Evolutionary conservation across 2,329 filamentous ascomycete species (phyloP).

Genomic region (Colletotrichum tanaceti): DNA sequence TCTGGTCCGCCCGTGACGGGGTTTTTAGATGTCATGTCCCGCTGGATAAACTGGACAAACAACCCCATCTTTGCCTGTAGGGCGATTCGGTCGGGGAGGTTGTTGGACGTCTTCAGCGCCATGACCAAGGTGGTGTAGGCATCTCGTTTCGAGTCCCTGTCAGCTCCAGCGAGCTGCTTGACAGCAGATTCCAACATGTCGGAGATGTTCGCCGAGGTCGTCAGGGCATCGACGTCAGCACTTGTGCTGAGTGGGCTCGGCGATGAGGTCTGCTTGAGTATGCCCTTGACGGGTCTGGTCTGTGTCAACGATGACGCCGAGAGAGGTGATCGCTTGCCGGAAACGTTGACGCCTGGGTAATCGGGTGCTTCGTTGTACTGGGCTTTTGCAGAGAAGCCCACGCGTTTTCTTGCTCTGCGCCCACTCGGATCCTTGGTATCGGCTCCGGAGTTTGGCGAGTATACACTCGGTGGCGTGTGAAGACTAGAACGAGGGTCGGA

Average conservation of each 20-base stretch:
- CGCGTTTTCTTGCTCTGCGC: constrained; percentile 62
- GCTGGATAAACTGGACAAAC: constrained; percentile 83
- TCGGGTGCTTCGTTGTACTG: constrained; percentile 66
- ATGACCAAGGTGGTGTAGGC: constrained; percentile 85
- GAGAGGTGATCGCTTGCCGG: constrained; percentile 54
- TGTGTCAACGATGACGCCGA: constrained; percentile 54
- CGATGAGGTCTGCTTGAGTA: constrained; percentile 78
- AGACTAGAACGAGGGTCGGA: constrained; percentile 55
- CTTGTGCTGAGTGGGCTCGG: constrained; percentile 58
- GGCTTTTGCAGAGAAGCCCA: constrained; percentile 68
- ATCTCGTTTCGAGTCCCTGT: constrained; percentile 80
- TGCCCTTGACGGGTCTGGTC: constrained; percentile 69
- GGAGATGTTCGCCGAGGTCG: constrained; percentile 67
- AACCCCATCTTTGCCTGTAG: constrained; percentile 80
- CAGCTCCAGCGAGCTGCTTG: constrained; percentile 80
- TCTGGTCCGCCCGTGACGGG: constrained; percentile 66
- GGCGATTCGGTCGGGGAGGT: constrained; percentile 79
- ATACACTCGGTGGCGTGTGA: constrained; percentile 65
- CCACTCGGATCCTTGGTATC: constrained; percentile 58
- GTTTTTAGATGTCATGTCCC: constrained; percentile 77
- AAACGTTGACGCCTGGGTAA: constrained; percentile 54
- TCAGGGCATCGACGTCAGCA: constrained; percentile 51
- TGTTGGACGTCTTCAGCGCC: constrained; percentile 83
- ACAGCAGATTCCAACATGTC: constrained; percentile 88
- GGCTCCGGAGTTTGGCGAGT: constrained; percentile 57